These are phyloP conservation scores for Hypholoma fasciculare DNA, from an alignment of 768 basidiomycete species.

Conservation along the genomic window DNA sequence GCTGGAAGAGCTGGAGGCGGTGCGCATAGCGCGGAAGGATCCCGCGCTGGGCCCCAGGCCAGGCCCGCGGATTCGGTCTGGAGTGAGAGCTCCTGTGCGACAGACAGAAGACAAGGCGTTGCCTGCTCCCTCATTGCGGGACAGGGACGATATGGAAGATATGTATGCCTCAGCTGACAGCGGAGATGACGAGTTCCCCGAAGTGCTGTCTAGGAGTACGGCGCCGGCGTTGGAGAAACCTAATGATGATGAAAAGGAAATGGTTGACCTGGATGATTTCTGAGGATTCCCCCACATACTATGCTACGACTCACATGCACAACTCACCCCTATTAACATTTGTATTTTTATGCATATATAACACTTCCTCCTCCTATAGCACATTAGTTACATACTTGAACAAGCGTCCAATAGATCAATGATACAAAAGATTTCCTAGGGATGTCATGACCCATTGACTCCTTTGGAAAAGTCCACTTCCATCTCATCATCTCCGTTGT, in stretches of 20 bases:
- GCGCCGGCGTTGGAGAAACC: constrained; percentile 6
- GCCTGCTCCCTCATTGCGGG: neutral
- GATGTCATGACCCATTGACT: constrained; percentile 1
- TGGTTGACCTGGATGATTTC: constrained; percentile 49
- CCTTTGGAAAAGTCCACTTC: constrained; percentile 11
- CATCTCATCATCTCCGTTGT: constrained; percentile 19
- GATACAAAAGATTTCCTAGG: neutral
- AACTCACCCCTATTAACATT: too few relatives aligned
- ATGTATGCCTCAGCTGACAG: constrained; percentile 2
- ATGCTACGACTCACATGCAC: too few relatives aligned
- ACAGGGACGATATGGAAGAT: constrained; percentile 6
- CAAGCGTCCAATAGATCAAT: constrained; percentile 1
- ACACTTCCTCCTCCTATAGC: too few relatives aligned
- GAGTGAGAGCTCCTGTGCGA: constrained; percentile 39
- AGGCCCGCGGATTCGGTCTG: constrained; percentile 64
- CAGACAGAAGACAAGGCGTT: neutral
- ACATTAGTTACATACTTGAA: neutral
- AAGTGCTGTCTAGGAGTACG: neutral
- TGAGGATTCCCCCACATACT: constrained; percentile 9
- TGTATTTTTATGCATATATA: too few relatives aligned
- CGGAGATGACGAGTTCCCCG: constrained; percentile 30
- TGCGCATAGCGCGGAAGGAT: constrained; percentile 49
- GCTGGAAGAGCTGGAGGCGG: constrained; percentile 56
- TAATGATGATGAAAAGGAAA: constrained; percentile 16
- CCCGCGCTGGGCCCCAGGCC: constrained; percentile 64